phyloP scores from a whole-genome alignment of 176 grass and related monocot genomes.

The Cocos nucifera region DNA sequence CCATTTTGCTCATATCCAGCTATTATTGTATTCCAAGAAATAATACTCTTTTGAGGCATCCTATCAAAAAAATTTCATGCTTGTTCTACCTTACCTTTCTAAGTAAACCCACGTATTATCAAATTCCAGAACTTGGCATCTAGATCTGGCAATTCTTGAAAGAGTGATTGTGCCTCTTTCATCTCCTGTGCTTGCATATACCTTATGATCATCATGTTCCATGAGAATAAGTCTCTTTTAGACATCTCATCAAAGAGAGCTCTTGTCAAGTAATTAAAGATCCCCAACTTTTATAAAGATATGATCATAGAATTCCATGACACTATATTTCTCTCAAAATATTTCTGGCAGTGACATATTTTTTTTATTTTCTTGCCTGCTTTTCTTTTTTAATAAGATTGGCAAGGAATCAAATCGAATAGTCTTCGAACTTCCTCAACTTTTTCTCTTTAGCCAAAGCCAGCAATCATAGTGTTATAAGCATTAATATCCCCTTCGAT shows the following conservation, averaged over 20 bases:
- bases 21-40: constrained; percentile 78
- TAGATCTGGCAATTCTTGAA: constrained; percentile 36
- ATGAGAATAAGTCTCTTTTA: constrained; percentile 46
- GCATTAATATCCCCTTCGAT: constrained; percentile 38
- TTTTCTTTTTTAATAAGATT: neutral
- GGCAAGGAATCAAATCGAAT: constrained; percentile 52
- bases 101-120: constrained; percentile 56
- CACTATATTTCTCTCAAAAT: constrained; percentile 39
- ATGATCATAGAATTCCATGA: too few relatives aligned
- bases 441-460: constrained; percentile 45
- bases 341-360: neutral
- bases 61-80: constrained; percentile 39
- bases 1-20: constrained; percentile 56
- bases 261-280: constrained; percentile 39
- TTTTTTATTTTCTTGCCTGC: constrained; percentile 1
- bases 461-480: constrained; percentile 58
- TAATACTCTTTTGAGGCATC: constrained; percentile 38
- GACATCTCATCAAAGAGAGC: constrained; percentile 51
- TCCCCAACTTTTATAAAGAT: constrained; percentile 37
- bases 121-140: constrained; percentile 58
- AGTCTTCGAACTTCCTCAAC: constrained; percentile 34
- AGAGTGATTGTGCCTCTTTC: constrained; percentile 47
- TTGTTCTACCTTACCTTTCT: constrained; percentile 29
- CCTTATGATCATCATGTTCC: constrained; percentile 62
- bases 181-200: constrained; percentile 31